Evolutionary conservation across 164 flowering plant genomes (phyloP).

Genomic region (Hamamelis virginiana): DNA sequence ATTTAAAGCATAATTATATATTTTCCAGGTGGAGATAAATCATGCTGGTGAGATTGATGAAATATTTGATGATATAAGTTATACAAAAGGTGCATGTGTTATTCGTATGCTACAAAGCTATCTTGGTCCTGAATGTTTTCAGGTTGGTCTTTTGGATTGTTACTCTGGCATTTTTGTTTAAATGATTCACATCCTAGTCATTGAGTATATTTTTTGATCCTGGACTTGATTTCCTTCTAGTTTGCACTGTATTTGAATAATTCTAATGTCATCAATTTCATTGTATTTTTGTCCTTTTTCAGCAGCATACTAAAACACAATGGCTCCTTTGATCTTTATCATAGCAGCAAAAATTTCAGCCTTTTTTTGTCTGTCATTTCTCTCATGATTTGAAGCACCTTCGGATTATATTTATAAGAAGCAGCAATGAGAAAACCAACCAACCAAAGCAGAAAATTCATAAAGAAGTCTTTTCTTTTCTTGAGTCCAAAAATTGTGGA

Average conservation of each 20-base stretch:
- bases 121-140: slow-evolving; percentile 85
- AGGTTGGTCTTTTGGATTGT: slow-evolving; percentile 43
- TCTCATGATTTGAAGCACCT: neutral
- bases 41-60: slow-evolving; percentile 92
- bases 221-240: neutral
- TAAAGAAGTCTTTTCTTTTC: too few relatives aligned
- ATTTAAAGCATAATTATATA: neutral
- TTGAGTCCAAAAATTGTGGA: too few relatives aligned
- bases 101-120: slow-evolving; percentile 94
- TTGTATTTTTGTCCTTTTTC: neutral
- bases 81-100: slow-evolving; percentile 89
- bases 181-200: neutral
- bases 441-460: too few relatives aligned
- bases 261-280: neutral
- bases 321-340: neutral
- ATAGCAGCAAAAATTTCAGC: neutral
- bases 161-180: neutral
- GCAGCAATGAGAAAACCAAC: too few relatives aligned
- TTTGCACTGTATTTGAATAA: neutral
- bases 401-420: too few relatives aligned
- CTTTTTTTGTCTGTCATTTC: neutral
- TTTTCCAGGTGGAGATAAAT: slow-evolving; percentile 76
- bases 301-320: too few relatives aligned
- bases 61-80: slow-evolving; percentile 96
- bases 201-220: neutral